A percentile compares a stretch with the other conserved stretches of the same genome.
Evolutionary conservation across 2,329 filamentous ascomycete species (phyloP).

Genomic region (Ophiostoma ulmi): DNA sequence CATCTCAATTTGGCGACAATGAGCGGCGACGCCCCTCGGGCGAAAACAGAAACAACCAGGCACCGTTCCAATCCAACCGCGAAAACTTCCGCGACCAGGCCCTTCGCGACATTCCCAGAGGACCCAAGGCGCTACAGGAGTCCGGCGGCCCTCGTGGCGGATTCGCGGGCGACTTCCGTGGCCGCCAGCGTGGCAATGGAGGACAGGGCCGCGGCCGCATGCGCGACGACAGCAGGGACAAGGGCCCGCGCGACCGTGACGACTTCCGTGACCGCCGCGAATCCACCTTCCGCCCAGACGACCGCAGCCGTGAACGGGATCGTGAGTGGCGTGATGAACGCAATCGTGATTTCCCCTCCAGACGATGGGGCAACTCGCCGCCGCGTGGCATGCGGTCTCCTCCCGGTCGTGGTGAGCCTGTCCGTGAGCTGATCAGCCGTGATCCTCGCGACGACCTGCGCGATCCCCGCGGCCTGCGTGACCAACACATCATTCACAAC

Average conservation of each 20-base stretch:
- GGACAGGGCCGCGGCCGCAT: constrained; percentile 55
- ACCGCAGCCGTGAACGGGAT: constrained; percentile 53
- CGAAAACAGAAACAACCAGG: constrained; percentile 52
- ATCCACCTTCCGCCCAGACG: constrained; percentile 46
- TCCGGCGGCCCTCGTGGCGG: constrained; percentile 63
- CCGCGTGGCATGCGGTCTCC: constrained; percentile 45
- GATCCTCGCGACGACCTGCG: constrained; percentile 8
- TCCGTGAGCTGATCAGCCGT: constrained; percentile 31
- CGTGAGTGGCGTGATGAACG: constrained; percentile 35
- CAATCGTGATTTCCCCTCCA: constrained; percentile 52
- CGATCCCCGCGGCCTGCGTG: constrained; percentile 52
- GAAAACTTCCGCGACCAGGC: constrained; percentile 53
- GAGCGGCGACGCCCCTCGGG: constrained; percentile 65
- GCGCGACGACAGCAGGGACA: constrained; percentile 58
- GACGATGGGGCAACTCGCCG: constrained; percentile 52
- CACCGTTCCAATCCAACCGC: constrained; percentile 56
- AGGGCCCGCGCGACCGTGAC: constrained; percentile 51
- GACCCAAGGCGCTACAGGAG: constrained; percentile 71
- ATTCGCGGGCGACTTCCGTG: constrained; percentile 61
- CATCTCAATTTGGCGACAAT: constrained; percentile 53
- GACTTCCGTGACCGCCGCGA: constrained; percentile 55
- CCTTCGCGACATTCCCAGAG: constrained; percentile 68
- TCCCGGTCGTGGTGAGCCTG: constrained; percentile 16
- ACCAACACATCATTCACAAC: constrained; percentile 51
- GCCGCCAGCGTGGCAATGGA: constrained; percentile 52